phyloP scores from a whole-genome alignment of 2,329 filamentous ascomycete genomes.

The Ascochyta viciae-villosae region DNA sequence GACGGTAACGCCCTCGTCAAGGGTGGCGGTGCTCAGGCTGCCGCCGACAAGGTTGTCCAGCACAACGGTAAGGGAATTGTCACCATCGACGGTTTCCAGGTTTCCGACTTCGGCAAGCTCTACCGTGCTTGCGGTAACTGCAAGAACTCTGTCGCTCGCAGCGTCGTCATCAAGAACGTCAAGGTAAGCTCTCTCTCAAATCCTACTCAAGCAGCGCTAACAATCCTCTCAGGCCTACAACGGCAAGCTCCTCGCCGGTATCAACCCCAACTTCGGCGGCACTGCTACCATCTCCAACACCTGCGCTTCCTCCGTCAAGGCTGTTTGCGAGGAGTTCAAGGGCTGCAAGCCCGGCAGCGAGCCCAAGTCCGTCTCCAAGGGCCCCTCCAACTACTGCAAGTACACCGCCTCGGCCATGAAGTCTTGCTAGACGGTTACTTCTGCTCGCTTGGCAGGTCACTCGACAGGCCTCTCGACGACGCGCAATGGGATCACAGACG shows the following conservation, averaged over 20 bases:
- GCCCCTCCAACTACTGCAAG: conserved; percentile 39
- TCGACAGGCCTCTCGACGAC: background rate
- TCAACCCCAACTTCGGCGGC: conserved; percentile 62
- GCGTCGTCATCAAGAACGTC: conserved; percentile 55
- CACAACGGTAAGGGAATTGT: conserved; percentile 49
- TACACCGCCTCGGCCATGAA: conserved; percentile 42
- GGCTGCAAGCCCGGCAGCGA: conserved; percentile 40
- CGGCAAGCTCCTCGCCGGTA: conserved; percentile 55
- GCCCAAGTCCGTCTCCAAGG: conserved; percentile 39
- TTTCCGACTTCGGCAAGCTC: conserved; percentile 50
- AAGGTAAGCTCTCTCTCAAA: conserved; percentile 48
- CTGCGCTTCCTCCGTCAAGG: conserved; percentile 39
- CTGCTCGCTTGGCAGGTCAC: background rate
- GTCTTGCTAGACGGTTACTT: conserved; percentile 34
- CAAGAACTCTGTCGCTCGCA: conserved; percentile 56
- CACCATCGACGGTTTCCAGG: conserved; percentile 47
- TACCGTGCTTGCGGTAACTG: conserved; percentile 58
- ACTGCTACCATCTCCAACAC: conserved; percentile 54
- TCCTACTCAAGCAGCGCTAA: conserved; percentile 2
- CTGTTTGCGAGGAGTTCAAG: conserved; percentile 46
- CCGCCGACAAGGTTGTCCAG: conserved; percentile 54
- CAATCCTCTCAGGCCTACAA: conserved; percentile 36
- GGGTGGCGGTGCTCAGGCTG: conserved; percentile 51
- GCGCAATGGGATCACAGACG: conserved; percentile 9
- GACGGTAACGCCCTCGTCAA: conserved; percentile 48